Evolutionary conservation across 805 yeast species (phyloP).

Genomic region (Metschnikowia similis): DNA sequence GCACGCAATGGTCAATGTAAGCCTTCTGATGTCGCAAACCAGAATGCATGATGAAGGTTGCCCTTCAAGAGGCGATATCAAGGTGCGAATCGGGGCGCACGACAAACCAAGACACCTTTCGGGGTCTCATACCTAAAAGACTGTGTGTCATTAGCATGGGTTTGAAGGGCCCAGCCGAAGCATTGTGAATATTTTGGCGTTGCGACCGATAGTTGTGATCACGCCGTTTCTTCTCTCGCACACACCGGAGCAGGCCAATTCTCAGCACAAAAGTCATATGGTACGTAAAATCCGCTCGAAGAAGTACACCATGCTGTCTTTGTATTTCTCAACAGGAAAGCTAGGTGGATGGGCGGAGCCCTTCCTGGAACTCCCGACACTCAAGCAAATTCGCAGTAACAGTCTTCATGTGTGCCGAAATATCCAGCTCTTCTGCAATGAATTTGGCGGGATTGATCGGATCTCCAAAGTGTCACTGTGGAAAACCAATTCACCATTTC

Average conservation of each 20-base stretch:
- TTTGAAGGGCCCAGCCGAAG: slow-evolving; percentile 1
- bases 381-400: background rate
- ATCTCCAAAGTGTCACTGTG: slow-evolving; percentile 12
- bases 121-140: background rate
- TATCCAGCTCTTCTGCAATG: slow-evolving; percentile 8
- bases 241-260: slow-evolving; percentile 12
- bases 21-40: background rate
- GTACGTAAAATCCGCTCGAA: slow-evolving; percentile 11
- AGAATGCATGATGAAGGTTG: background rate
- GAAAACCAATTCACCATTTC: background rate
- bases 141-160: background rate
- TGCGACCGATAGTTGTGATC: slow-evolving; percentile 2
- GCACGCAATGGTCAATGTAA: slow-evolving; percentile 5
- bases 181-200: background rate
- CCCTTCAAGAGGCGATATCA: background rate
- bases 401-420: slow-evolving; percentile 3
- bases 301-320: slow-evolving; percentile 13
- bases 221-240: slow-evolving; percentile 5
- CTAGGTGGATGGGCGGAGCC: slow-evolving; percentile 7
- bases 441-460: slow-evolving; percentile 11
- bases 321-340: slow-evolving; percentile 8
- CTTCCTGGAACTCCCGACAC: background rate
- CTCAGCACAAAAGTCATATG: slow-evolving; percentile 13
- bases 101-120: background rate
- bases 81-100: background rate